Evolutionary conservation across 1,284 basidiomycete species (phyloP).

Genomic region (Termitomyces sp.): DNA sequence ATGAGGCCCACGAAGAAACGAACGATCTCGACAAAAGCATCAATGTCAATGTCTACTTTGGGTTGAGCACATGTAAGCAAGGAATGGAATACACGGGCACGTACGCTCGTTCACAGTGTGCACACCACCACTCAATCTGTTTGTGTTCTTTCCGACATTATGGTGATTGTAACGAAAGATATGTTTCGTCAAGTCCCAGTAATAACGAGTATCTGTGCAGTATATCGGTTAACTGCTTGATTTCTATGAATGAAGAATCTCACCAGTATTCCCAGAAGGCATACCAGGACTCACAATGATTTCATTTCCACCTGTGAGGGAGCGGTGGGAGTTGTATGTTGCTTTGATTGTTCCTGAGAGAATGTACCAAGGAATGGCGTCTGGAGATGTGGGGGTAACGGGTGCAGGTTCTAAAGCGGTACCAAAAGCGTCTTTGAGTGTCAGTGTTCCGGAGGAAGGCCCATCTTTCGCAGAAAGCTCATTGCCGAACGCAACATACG

Average conservation of each 20-base stretch:
- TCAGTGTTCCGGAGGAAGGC: conserved; percentile 32
- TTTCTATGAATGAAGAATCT: conserved; percentile 1
- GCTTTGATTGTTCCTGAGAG: conserved; percentile 45
- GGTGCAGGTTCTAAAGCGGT: conserved; percentile 39
- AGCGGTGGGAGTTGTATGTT: conserved; percentile 34
- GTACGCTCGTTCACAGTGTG: conserved; percentile 66
- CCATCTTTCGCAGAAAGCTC: conserved; percentile 27
- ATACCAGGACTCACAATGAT: conserved; percentile 32
- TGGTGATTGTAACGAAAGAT: conserved; percentile 50
- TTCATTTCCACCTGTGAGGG: conserved; percentile 17
- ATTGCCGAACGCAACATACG: conserved; percentile 47
- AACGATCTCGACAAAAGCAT: conserved; percentile 40
- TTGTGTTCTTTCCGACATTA: conserved; percentile 26
- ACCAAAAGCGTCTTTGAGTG: conserved; percentile 31
- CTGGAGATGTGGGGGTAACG: conserved; percentile 33
- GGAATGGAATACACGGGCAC: conserved; percentile 4
- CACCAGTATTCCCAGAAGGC: conserved; percentile 34
- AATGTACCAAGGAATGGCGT: conserved; percentile 35
- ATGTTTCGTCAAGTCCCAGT: conserved; percentile 44
- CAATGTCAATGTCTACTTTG: conserved; percentile 27
- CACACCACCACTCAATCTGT: conserved; percentile 33
- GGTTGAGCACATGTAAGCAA: neutral
- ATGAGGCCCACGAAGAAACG: conserved; percentile 43
- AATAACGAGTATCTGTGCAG: conserved; percentile 41
- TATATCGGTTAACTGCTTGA: neutral